Evolutionary conservation across 2,329 filamentous ascomycete genomes (phyloP).

Genomic region (Blastomyces parvus): DNA sequence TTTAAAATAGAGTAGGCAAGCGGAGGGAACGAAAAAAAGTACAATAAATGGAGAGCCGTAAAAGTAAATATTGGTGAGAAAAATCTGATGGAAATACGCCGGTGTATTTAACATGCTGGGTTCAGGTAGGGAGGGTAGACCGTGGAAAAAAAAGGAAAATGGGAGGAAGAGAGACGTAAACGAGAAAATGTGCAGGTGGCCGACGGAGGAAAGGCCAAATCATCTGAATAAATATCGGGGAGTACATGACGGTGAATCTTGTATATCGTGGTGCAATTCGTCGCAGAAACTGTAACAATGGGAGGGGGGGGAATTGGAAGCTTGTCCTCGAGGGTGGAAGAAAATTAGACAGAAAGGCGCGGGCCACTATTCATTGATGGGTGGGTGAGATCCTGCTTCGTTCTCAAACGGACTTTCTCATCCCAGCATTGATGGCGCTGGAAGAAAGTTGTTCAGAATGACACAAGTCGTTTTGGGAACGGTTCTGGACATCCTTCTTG

Average conservation of each 20-base stretch:
- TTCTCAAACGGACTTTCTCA: neutral
- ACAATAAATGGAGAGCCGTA: slow-evolving; percentile 2
- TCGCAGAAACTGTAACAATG: slow-evolving; percentile 18
- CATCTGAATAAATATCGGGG: slow-evolving; percentile 19
- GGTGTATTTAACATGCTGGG: slow-evolving; percentile 12
- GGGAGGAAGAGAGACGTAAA: neutral
- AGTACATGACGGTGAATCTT: slow-evolving; percentile 43
- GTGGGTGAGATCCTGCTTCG: neutral
- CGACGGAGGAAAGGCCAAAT: slow-evolving; percentile 1
- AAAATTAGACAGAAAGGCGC: neutral
- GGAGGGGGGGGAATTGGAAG: slow-evolving; percentile 7
- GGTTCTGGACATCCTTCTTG: neutral
- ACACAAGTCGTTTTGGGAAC: neutral
- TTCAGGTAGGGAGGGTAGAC: neutral
- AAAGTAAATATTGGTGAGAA: neutral
- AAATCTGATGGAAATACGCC: slow-evolving; percentile 7
- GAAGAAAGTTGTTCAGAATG: neutral
- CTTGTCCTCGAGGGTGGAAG: slow-evolving; percentile 1
- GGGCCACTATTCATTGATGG: neutral
- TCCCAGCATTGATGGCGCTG: neutral
- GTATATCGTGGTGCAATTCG: slow-evolving; percentile 31
- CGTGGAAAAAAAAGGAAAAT: neutral
- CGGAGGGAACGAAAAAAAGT: neutral
- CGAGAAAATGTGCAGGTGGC: slow-evolving; percentile 1
- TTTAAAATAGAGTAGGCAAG: neutral